phyloP scores from a whole-genome alignment of 805 yeast genomes.

The Isabelozyma heimii region DNA sequence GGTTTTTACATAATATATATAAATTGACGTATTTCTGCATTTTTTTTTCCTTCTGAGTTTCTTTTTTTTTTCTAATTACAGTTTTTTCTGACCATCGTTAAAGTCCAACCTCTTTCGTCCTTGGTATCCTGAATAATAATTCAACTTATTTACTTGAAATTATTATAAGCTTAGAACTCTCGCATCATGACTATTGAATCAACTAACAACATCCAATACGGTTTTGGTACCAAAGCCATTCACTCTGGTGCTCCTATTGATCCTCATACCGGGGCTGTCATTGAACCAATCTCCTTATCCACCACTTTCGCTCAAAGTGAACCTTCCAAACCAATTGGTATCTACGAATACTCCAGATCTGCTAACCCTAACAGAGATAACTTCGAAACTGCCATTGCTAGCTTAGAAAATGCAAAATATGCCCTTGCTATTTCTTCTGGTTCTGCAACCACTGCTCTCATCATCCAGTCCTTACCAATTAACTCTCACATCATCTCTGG shows the following conservation, averaged over 20 bases:
- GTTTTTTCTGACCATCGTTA: neutral
- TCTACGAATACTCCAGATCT: conserved; percentile 80
- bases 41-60: neutral
- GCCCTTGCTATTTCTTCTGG: conserved; percentile 85
- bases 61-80: neutral
- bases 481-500: conserved; percentile 74
- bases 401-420: conserved; percentile 71
- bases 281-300: conserved; percentile 77
- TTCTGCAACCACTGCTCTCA: conserved; percentile 76
- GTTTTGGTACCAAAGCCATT: conserved; percentile 78
- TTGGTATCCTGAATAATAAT: conserved; percentile 2
- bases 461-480: conserved; percentile 69
- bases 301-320: conserved; percentile 81
- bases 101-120: conserved; percentile 13
- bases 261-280: conserved; percentile 79
- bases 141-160: conserved; percentile 4
- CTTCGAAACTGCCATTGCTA: conserved; percentile 75
- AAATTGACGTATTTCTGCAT: neutral
- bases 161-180: neutral
- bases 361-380: conserved; percentile 84
- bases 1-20: too few relatives aligned
- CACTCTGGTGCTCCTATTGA: conserved; percentile 79
- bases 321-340: conserved; percentile 76
- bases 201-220: conserved; percentile 21
- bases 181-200: conserved; percentile 40